Conservation (phyloP, 352 stramenopile genomes). For the Globisporangium ultimum region DNA sequence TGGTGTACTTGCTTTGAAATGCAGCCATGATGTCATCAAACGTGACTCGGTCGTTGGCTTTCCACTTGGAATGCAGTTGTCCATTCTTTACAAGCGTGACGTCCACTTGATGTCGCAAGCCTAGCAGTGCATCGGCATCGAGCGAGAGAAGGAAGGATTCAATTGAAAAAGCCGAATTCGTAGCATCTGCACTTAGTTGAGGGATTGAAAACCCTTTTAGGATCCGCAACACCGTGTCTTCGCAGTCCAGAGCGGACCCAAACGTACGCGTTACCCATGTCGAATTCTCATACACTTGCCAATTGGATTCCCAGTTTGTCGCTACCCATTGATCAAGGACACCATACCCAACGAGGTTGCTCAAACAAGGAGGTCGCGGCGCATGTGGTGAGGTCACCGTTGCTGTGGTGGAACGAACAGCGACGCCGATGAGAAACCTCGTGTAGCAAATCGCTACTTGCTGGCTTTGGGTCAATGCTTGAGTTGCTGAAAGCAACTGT, state of each 20-base stretch:
- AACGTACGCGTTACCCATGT: background rate
- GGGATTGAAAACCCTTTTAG: constrained; percentile 19
- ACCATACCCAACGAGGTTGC: constrained; percentile 2
- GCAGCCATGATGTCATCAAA: constrained; percentile 19
- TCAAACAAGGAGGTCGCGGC: background rate
- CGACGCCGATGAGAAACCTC: background rate
- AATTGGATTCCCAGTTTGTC: constrained; percentile 10
- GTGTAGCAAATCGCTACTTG: constrained; percentile 9
- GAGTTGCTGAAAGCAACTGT: background rate
- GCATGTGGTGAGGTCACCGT: background rate
- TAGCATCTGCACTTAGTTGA: constrained; percentile 10
- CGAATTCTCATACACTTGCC: background rate
- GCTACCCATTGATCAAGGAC: background rate
- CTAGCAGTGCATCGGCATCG: constrained; percentile 4
- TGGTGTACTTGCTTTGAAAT: constrained; percentile 18
- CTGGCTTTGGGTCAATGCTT: constrained; percentile 1
- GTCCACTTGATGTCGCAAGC: constrained; percentile 23
- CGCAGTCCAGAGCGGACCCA: background rate
- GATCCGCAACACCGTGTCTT: constrained; percentile 8
- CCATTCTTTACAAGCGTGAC: constrained; percentile 25
- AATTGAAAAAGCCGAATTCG: background rate
- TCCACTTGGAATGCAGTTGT: constrained; percentile 14
- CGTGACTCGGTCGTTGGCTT: background rate
- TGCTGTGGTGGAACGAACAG: background rate
- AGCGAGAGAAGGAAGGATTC: constrained; percentile 5